Percentiles rank a stretch among this genome's conserved stretches.
Conservation (phyloP, 257 asterid species). For the Penstemon barbatus region DNA sequence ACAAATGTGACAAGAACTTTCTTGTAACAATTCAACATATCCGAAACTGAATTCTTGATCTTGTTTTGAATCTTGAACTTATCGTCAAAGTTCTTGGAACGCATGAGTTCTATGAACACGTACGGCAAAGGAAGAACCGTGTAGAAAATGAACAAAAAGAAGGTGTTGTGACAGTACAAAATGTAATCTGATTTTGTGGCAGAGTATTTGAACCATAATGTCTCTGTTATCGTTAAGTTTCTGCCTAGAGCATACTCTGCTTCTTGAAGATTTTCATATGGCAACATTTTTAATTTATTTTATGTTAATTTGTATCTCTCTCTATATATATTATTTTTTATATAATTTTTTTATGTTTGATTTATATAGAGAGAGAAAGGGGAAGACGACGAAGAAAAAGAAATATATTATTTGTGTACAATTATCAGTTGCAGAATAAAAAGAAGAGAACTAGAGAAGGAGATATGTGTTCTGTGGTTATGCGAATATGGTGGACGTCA, state of each 20-base stretch:
- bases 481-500: constrained; percentile 17
- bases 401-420: background rate
- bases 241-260: constrained; percentile 56
- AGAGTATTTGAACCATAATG: constrained; percentile 63
- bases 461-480: constrained; percentile 13
- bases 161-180: constrained; percentile 60
- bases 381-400: background rate
- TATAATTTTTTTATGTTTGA: constrained; percentile 1
- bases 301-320: constrained; percentile 9
- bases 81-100: constrained; percentile 39
- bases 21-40: constrained; percentile 54
- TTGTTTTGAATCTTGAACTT: constrained; percentile 70
- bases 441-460: background rate
- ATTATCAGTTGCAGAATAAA: background rate
- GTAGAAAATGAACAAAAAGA: constrained; percentile 63
- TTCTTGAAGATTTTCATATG: constrained; percentile 49
- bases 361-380: constrained; percentile 30
- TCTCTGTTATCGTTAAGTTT: constrained; percentile 54
- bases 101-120: constrained; percentile 44
- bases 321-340: constrained; percentile 28
- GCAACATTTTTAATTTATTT: constrained; percentile 41
- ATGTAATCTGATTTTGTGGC: constrained; percentile 53
- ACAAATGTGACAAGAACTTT: constrained; percentile 54
- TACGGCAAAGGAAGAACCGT: constrained; percentile 56
- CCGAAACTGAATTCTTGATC: constrained; percentile 41